phyloP scores from a whole-genome alignment of 176 grass and related monocot species.

The Phoenix roebelenii region DNA sequence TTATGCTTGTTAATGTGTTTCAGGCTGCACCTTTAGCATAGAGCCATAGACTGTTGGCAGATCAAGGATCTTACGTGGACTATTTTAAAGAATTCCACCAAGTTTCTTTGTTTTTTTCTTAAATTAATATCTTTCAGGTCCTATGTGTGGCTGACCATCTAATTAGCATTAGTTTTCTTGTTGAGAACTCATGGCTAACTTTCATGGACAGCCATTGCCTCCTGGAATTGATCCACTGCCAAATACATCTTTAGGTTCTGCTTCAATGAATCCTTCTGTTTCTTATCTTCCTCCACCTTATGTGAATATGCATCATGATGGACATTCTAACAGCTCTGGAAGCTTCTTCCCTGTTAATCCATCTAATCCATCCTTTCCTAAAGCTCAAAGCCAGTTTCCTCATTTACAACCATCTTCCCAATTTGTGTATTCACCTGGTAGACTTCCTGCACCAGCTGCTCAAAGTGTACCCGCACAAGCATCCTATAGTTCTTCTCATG shows the following conservation, averaged over 20 bases:
- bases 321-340: slow-evolving; percentile 8
- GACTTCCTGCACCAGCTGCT: background rate
- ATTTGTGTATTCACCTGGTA: too few species aligned
- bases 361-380: slow-evolving; percentile 10
- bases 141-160: too few species aligned
- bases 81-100: too few species aligned
- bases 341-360: slow-evolving; percentile 15
- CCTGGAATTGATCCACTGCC: slow-evolving; percentile 39
- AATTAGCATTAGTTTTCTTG: too few species aligned
- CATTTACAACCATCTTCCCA: too few species aligned
- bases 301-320: slow-evolving; percentile 9
- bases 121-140: too few species aligned
- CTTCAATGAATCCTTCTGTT: slow-evolving; percentile 14
- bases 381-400: slow-evolving; percentile 1
- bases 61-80: too few species aligned
- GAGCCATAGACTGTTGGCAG: too few species aligned
- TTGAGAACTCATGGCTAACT: slow-evolving; percentile 24
- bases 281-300: slow-evolving; percentile 18
- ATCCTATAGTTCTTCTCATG: background rate
- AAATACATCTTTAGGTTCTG: slow-evolving; percentile 14
- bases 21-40: too few species aligned
- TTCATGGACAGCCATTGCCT: slow-evolving; percentile 45
- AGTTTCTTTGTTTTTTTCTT: too few species aligned
- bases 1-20: too few species aligned
- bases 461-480: slow-evolving; percentile 8